Evolutionary conservation across 495 filamentous ascomycete genomes (phyloP), one percentile per base, ranked within the genome.

Genomic region (Xanthoparmelia taractica): DNA sequence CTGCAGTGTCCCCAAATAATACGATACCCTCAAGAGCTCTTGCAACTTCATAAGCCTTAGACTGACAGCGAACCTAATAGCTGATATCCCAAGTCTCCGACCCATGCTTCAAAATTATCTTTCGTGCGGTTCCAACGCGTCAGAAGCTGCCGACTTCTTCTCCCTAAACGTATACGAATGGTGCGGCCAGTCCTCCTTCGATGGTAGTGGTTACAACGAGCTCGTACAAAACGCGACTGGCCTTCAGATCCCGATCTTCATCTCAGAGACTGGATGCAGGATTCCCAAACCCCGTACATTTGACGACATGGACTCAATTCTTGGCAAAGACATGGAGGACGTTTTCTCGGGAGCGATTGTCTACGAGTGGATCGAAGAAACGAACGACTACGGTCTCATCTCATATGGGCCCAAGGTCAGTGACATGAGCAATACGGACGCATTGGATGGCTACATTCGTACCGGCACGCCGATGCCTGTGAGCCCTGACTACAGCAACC

Each of bases 71-170:
- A 17, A 17, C 27, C 20, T 20, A 17, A 20, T 47, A 67, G 89
- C 91, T 38, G 91, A 96, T 72, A 92, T 95, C 66, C 77, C 88
- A 4, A 78, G 83, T 50, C 82, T 94, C 48, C 85, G 91, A 25
- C 91, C 91, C 40, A 90, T 87, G 85, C 78, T 96, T 2, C 91
- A 96, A 73, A 86, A 96, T 70, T 96, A 96, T 73, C 76, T 96
- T 38, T 87, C 88, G 15, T 96, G 91, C 73, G 84, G 84, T 54
- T 74, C 73, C 58, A 85, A 93, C 68, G 34, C 77, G 29, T 82
- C 83, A 10, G 88, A 93, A 66, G 81, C 81, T 15, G 76, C 93
- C 63, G 91, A 96, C 70, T 93, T 95, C 76, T 96, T 88, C 72
- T 80, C 84, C 18, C 77, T 96, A 41, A 95, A 96, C 69, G 88